Conservation (phyloP, 169 alveolate genomes). For the Plasmodium berghei region DNA sequence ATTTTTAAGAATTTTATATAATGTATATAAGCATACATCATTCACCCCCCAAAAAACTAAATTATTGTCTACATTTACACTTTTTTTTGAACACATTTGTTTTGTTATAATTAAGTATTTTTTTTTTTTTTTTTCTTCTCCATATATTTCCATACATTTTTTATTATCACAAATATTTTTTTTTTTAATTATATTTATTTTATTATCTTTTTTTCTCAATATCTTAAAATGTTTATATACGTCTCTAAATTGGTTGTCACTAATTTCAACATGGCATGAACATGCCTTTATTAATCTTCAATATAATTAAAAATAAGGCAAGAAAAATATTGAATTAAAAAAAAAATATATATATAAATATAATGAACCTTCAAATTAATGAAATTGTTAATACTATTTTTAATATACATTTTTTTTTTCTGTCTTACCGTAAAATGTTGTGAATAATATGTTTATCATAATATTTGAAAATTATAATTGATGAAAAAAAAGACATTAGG, state of each 20-base stretch:
- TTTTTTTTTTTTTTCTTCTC: neutral
- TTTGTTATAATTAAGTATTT: constrained; percentile 46
- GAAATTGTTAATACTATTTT: too few species aligned
- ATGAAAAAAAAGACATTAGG: constrained; percentile 39
- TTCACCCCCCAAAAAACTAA: constrained; percentile 54
- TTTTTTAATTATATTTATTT: constrained; percentile 13
- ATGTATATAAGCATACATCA: constrained; percentile 28
- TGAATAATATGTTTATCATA: constrained; percentile 58
- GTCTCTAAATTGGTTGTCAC: constrained; percentile 10
- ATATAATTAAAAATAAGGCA: neutral
- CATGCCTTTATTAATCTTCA: constrained; percentile 52
- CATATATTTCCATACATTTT: neutral
- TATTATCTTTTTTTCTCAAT: constrained; percentile 31
- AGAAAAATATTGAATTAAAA: neutral
- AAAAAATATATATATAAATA: too few species aligned
- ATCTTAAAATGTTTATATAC: constrained; percentile 41
- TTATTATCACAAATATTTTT: neutral
- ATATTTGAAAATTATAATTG: constrained; percentile 64
- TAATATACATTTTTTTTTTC: neutral
- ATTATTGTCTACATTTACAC: constrained; percentile 37
- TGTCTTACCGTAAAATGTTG: constrained; percentile 33
- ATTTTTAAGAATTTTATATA: constrained; percentile 26
- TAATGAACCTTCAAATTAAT: too few species aligned
- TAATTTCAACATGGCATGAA: constrained; percentile 34
- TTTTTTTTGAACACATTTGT: constrained; percentile 36